Conservation (phyloP, 192 early-diverging fungal genomes). For the Coemansia sp. region DNA sequence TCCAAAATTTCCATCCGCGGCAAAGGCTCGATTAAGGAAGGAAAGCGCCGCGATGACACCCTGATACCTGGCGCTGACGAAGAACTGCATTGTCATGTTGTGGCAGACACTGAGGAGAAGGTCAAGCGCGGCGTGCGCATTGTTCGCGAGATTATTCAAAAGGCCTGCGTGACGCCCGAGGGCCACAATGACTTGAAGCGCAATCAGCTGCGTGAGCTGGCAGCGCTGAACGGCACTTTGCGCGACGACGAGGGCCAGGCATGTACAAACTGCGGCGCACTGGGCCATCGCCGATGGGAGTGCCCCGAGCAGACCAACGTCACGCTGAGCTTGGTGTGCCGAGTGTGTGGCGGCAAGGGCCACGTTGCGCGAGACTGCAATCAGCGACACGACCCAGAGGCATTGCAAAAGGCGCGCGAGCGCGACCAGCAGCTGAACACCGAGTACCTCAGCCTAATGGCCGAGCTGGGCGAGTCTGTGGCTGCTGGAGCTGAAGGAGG, state of each 20-base stretch:
- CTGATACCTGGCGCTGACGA: constrained; percentile 68
- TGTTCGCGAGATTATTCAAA: constrained; percentile 93
- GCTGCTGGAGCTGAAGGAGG: constrained; percentile 4
- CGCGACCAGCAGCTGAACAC: constrained; percentile 85
- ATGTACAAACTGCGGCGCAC: constrained; percentile 91
- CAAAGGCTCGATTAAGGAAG: constrained; percentile 95
- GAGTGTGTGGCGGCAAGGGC: constrained; percentile 87
- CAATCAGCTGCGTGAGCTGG: constrained; percentile 92
- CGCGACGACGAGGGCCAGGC: constrained; percentile 95
- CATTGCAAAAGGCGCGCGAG: constrained; percentile 70
- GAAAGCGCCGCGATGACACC: constrained; percentile 71
- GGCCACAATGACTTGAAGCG: constrained; percentile 95
- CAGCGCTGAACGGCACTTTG: constrained; percentile 94
- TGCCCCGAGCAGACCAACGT: constrained; percentile 90
- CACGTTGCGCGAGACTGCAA: constrained; percentile 95
- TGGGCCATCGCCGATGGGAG: constrained; percentile 90
- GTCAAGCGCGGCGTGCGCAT: constrained; percentile 81
- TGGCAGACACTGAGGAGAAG: constrained; percentile 89
- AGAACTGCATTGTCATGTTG: constrained; percentile 90
- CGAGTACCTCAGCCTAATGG: constrained; percentile 94
- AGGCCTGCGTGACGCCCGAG: constrained; percentile 91
- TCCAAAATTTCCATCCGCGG: constrained; percentile 98
- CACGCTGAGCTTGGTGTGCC: constrained; percentile 84
- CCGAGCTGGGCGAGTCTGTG: constrained; percentile 80
- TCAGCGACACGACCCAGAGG: constrained; percentile 82